Base-by-base conservation (phyloP, 805 yeast species). In the Metschnikowia chrysomelidarum region DNA sequence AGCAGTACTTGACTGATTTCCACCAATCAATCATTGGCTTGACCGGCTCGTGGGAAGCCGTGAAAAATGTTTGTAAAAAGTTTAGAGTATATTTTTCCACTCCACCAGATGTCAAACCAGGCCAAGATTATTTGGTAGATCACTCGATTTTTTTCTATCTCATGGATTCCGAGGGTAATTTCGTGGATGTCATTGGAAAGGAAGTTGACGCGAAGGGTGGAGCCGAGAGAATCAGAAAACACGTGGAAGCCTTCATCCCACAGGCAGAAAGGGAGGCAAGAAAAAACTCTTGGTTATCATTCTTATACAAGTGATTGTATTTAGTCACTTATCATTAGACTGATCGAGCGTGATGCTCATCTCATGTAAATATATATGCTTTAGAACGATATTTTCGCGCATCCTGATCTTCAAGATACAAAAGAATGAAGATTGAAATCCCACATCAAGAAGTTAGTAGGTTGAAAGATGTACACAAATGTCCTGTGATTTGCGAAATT, bases 151-250 rank as follows among this genome's bases (percentile, higher is more conserved):
- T 93, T 76, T 91, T 91, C 64, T 93, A 93, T 56, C 68, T 93
- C 51, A 91, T 93, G 97, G 98, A 93, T 58, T 89, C 96, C n/a
- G 96, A 93, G 57, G 98, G 98, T 30, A 79, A 87, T 55, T 93
- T 87, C 55, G 84, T 91, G 31, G 96, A 91, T 58, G 98, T 93
- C 5, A 69, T 91, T 48, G 98, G 98, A 36, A 80, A 95, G 60
- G 91, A 91, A 53, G 86, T 81, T 49, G 86, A 81, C 38, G 89
- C 88, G 17, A 72, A 69, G 14, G 80, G 81, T 43, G 96, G 94
- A 18, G 81, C 80, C 11, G 78, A 73, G 25, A 85, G 85, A 62
- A 85, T 93, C 46, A 73, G 74, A 48, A 78, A 78, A 41, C 89
- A 87, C 49, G 73, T 87, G 27, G 80, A 76, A 44, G 82, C 84